Evolutionary conservation across 371 early-diverging fungal species (phyloP), one percentile per base, ranked within the genome.

Genomic region (Saksenaea oblongispora): DNA sequence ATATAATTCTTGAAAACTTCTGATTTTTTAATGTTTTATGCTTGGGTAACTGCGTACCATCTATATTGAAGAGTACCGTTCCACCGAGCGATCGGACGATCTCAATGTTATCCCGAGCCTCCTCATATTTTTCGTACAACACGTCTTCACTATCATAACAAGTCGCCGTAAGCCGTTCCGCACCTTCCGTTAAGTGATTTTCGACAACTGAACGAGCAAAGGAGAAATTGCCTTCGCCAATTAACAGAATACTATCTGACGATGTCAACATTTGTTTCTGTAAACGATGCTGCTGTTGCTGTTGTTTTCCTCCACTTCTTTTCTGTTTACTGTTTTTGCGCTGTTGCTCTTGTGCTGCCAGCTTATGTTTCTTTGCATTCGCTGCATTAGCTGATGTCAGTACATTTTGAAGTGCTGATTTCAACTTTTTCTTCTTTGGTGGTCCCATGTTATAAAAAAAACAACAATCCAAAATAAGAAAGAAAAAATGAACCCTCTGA

Each of bases 171-270:
- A 94, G 78, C 22, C 74, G 75, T 22, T 24, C 80, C 71, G 13
- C 82, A n/a, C 78, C 75, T 34, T 75, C 75, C 34, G 66, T 66
- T 14, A 56, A 83, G 71, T 56, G 86, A 60, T 82, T 69, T 15
- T 84, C 78, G 1, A 84, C 87, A 11, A 95, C 56, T 9, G 89
- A 80, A 37, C 76, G 76, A 5, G 96, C 89, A 76, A 95, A 96
- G 26, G 92, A 91, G 63, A 96, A 95, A 71, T 96, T 96, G 55
- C 94, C 95, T 67, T 92, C 92, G 44, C 93, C 91, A 3, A 93
- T 64, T 1, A 91, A 69, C 26, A 93, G 66, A 11, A 92, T 86
- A 2, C 67, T 71, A 66, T 91, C 86, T 11, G 69, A 41, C 3
- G 67, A 66, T 5, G 56, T 72, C 65, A 82, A 89, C 3, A 82